Base-by-base conservation (phyloP, 495 filamentous ascomycete species). In the Xylaria telfairii region DNA sequence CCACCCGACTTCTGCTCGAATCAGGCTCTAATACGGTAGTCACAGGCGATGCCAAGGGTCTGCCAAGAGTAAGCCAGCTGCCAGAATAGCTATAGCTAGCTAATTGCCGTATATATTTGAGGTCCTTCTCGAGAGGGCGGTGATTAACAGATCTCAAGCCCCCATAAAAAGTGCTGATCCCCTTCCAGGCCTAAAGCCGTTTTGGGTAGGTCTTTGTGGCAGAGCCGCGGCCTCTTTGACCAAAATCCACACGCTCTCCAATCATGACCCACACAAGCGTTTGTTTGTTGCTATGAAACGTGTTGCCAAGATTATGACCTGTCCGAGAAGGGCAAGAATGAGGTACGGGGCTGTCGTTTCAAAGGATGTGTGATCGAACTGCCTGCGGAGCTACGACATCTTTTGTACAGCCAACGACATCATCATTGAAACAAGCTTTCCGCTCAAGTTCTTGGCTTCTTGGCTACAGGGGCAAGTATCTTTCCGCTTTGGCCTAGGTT, bases 81-180 rank as follows among this genome's bases (percentile, higher is more conserved):
- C 37, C 39, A 46, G 24, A 63, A 63, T 41, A 41, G 39, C 26
- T 21, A 42, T 42, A 63, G 60, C 39, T 63, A 63, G 24, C 37
- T 30, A 26, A 44, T 28, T 30, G 19, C 39, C 21, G 12, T n/a
- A n/a, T n/a, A n/a, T 63, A 24, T 26, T 63, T 49, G 61, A 65
- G 41, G 30, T 65, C 61, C 61, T 65, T 65, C 61, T 42, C 15
- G 41, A n/a, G 61, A 64, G 19, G 41, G 61, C 15, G 41, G 32
- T 64, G 61, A 64, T 64, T 64, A 42, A 34, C 61, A 12, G 17
- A 34, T 15, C 47, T 32, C 17, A 21, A n/a, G 28, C n/a, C 61
- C 17, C 61, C 61, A 49, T 47, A 47, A 49, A 32, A 65, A 30
- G 9, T 65, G 61, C 42, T 42, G 61, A 65, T 65, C 61, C n/a